Conservation (phyloP, 1,284 basidiomycete genomes). For the Boletus semigastroideus region DNA sequence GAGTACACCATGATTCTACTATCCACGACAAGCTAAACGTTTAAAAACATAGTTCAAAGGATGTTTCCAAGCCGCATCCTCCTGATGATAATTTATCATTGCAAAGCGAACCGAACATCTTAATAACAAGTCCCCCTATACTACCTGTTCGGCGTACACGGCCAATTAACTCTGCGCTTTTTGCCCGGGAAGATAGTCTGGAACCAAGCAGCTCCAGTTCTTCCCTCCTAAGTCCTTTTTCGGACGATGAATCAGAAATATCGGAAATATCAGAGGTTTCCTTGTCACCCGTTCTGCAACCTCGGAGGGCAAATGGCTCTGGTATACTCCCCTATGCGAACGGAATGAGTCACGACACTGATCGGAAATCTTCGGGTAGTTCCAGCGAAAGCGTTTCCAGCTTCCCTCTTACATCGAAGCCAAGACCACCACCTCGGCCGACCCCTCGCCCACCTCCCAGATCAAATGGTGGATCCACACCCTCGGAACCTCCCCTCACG, state of each 20-base stretch:
- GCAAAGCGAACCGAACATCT: conserved; percentile 26
- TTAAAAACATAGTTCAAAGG: conserved; percentile 9
- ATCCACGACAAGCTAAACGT: background rate
- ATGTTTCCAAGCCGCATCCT: conserved; percentile 3
- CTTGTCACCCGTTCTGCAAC: conserved; percentile 4
- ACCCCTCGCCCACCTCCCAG: conserved; percentile 23
- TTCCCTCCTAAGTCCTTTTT: conserved; percentile 30
- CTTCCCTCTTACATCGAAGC: conserved; percentile 15
- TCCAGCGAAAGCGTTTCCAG: conserved; percentile 24
- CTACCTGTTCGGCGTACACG: conserved; percentile 18
- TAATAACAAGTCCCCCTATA: conserved; percentile 25
- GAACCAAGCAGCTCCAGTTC: conserved; percentile 25
- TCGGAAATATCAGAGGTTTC: conserved; percentile 24
- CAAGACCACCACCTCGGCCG: conserved; percentile 24
- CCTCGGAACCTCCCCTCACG: background rate
- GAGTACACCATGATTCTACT: conserved; percentile 3
- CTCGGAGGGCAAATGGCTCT: conserved; percentile 8
- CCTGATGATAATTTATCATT: conserved; percentile 17
- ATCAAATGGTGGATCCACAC: background rate
- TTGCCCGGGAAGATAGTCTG: conserved; percentile 21
- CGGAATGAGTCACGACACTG: background rate
- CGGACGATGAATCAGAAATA: conserved; percentile 31
- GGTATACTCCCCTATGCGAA: background rate
- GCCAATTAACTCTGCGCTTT: conserved; percentile 19
- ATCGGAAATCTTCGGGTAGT: conserved; percentile 15